phyloP scores from a whole-genome alignment of 2,329 filamentous ascomycete species.

The Trichoderma cornu-damae region DNA sequence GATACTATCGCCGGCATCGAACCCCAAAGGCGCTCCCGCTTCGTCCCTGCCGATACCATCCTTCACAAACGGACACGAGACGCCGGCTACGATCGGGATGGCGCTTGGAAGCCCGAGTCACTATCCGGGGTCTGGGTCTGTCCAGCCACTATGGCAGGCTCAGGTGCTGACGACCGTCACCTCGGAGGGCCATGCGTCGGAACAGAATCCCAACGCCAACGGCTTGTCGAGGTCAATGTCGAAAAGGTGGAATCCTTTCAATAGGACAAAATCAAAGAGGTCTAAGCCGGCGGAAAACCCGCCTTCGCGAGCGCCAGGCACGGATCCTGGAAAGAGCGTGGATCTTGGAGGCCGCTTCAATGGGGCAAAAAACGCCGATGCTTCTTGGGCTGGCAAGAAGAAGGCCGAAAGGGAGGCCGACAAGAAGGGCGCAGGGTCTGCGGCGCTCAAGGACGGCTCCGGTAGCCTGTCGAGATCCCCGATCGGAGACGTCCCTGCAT shows the following conservation, averaged over 20 bases:
- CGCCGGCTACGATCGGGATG: slow-evolving; percentile 59
- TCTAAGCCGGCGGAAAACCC: slow-evolving; percentile 15
- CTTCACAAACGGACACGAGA: slow-evolving; percentile 20
- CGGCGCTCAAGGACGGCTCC: neutral
- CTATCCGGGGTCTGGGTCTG: slow-evolving; percentile 29
- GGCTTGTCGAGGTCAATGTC: slow-evolving; percentile 41
- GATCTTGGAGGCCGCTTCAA: neutral
- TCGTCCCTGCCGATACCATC: slow-evolving; percentile 25
- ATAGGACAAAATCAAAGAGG: slow-evolving; percentile 37
- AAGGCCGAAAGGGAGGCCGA: too few species aligned
- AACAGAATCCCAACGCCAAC: slow-evolving; percentile 23
- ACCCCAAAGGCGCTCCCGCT: slow-evolving; percentile 39
- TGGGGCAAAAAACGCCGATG: neutral
- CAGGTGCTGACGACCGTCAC: slow-evolving; percentile 26
- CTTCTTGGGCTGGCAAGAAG: too few species aligned
- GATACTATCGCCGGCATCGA: slow-evolving; percentile 34
- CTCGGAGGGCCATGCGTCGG: slow-evolving; percentile 20
- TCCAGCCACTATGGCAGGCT: slow-evolving; percentile 28
- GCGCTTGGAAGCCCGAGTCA: slow-evolving; percentile 65
- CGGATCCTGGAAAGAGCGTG: neutral
- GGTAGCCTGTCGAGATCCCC: neutral
- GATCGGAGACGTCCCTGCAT: neutral
- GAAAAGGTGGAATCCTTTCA: slow-evolving; percentile 57
- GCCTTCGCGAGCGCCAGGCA: neutral
- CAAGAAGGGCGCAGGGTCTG: neutral